Conservation (phyloP, 306 rosid genomes). For the Lithocarpus polystachyus region DNA sequence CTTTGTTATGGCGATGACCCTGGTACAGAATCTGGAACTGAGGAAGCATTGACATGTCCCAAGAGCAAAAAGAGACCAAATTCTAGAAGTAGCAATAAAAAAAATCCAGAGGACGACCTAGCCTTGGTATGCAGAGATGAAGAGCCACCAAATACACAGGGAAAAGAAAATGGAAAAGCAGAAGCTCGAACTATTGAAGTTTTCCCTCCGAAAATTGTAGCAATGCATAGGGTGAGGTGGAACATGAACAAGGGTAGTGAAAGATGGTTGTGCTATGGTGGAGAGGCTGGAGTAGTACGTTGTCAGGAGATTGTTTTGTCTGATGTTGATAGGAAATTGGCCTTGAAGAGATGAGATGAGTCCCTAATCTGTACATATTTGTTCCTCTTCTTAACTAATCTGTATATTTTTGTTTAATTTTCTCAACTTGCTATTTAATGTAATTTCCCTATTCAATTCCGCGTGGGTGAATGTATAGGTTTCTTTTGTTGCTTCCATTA, state of each 20-base stretch:
- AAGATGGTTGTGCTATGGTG: conserved; percentile 88
- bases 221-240: conserved; percentile 87
- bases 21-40: conserved; percentile 38
- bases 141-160: conserved; percentile 13
- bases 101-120: conserved; percentile 27
- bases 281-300: conserved; percentile 80
- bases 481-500: neutral
- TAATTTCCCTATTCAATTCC: neutral
- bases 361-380: conserved; percentile 10
- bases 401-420: conserved; percentile 17
- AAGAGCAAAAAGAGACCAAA: conserved; percentile 35
- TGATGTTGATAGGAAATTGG: conserved; percentile 46
- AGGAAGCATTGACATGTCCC: conserved; percentile 28
- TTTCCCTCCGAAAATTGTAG: conserved; percentile 64
- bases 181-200: conserved; percentile 34
- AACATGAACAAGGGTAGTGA: conserved; percentile 91
- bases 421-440: neutral
- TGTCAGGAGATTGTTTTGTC: conserved; percentile 71
- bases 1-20: conserved; percentile 29
- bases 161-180: conserved; percentile 20
- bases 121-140: conserved; percentile 30
- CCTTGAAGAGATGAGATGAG: conserved; percentile 43
- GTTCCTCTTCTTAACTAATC: neutral
- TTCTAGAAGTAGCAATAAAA: conserved; percentile 26
- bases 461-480: neutral